Evolutionary conservation across 306 rosid genomes (phyloP), one percentile per base, ranked within the genome.

Genomic region (Geum urbanum): DNA sequence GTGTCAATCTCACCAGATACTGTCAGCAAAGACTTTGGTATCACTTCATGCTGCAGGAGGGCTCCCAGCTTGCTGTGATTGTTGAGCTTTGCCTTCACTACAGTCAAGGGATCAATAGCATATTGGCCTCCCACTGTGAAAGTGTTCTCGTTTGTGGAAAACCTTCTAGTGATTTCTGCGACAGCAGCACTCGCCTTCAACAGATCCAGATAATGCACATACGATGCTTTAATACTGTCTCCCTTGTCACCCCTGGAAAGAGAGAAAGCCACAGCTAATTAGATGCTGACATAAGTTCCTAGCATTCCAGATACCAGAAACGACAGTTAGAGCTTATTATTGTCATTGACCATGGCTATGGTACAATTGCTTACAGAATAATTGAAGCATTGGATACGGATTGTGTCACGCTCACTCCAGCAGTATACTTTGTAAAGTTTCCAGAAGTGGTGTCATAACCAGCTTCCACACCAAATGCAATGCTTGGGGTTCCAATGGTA

Each of bases 1-100:
- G 99, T 91, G 74, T 95, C 96, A 16, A 95, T 63, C 88, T 95
- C 99, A 24, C 99, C 87, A n/a, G 97, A 83, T 71, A 95, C 69
- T 44, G 99, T 91, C 77, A 95, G 71, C 78, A 87, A 51, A 14
- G 99, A 95, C 82, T 95, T 95, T 0, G 99, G 96, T 62, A 95
- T 70, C 74, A 91, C 75, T 83, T 89, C 92, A 61, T 95, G 99
- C 81, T 95, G 99, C 66, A 95, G 78, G 61, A 89, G 88, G 44
- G 92, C 97, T 15, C 91, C 97, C 16, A 95, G 83, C 77, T 78
- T 89, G 75, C 97, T 97, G 1, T 84, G 81, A 69, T 84, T 91
- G 88, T 95, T 89, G 82, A 95, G 82, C 83, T 84, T 91, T n/a
- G 91, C 96, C 79, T 89, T 95, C 76, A 87, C 87, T 64, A 79